Base-by-base conservation (phyloP, 148 eudicot species). In the Spergularia marina region DNA sequence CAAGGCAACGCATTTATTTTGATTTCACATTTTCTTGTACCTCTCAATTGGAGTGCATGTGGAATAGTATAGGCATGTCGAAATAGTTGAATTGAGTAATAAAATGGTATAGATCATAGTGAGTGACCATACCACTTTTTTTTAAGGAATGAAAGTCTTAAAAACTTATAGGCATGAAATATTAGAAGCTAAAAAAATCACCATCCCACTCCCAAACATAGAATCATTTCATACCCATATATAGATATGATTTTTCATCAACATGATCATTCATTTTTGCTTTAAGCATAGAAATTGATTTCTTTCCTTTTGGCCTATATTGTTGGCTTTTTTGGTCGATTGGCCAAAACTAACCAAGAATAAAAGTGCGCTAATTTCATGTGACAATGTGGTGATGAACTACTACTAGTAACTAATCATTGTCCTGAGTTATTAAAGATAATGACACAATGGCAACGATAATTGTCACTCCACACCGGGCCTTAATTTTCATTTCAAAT, bases 151-250 rank as follows among this genome's bases (percentile, higher is more conserved):
- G 11, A 21, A 21, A 69, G 13, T 20, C 0, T 52, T 12, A 23
- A 20, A 53, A 5, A 11, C 14, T 6, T 47, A 53, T 14, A 18
- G 77, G 71, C 36, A 30, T 65, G 70, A 65, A 65, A 74, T n/a
- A 62, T 8, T 58, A 14, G 49, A 41, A 68, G 36, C 64, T 55
- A 56, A 39, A 49, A 49, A 67, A 40, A 72, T 70, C 73, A 68
- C 72, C 40, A 44, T 76, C 78, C 65, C 68, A 21, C 57, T 56
- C 20, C 78, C 78, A 66, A 34, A 70, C 75, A 36, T 70, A 60
- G 79, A 69, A 76, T 76, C 69, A 77, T 70, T 77, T 70, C 53
- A 18, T 77, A 70, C 61, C 62, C 70, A 77, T 36, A 20, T 36
- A n/a, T 7, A 30, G 80, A 49, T 56, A 68, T 57, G 51, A 17